These are phyloP conservation scores for Rossbeevera mucosa DNA, from an alignment of 768 basidiomycete species.

Conservation along the genomic window DNA sequence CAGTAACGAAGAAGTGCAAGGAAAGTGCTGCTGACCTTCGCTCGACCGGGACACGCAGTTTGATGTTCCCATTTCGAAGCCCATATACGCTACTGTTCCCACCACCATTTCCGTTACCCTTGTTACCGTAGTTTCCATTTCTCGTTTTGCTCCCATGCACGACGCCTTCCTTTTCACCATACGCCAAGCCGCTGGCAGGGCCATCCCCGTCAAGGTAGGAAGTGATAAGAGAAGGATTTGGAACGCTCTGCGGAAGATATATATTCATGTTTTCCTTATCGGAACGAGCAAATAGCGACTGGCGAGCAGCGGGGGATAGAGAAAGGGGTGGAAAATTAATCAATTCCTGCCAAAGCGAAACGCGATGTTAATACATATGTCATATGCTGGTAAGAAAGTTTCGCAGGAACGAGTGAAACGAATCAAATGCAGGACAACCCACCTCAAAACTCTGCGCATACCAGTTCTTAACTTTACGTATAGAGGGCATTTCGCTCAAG, in stretches of 20 bases:
- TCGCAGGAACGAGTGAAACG: background rate
- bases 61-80: slow-evolving; percentile 16
- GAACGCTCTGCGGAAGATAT: slow-evolving; percentile 13
- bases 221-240: slow-evolving; percentile 12
- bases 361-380: background rate
- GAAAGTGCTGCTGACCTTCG: slow-evolving; percentile 10
- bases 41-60: slow-evolving; percentile 13
- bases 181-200: slow-evolving; percentile 2
- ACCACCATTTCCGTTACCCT: slow-evolving; percentile 22
- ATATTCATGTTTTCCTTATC: slow-evolving; percentile 15
- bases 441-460: slow-evolving; percentile 19
- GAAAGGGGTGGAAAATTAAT: slow-evolving; percentile 12
- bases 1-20: background rate
- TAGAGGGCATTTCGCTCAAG: slow-evolving; percentile 14
- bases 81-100: slow-evolving; percentile 13
- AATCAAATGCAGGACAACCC: background rate
- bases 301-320: slow-evolving; percentile 12
- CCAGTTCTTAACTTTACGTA: slow-evolving; percentile 20
- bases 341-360: slow-evolving; percentile 7
- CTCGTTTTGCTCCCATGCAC: slow-evolving; percentile 9
- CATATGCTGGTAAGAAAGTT: background rate
- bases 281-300: slow-evolving; percentile 8
- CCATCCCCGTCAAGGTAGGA: slow-evolving; percentile 30
- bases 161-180: slow-evolving; percentile 15
- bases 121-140: slow-evolving; percentile 9